Evolutionary conservation across 306 rosid genomes (phyloP).

Genomic region (Lithocarpus polystachyus): DNA sequence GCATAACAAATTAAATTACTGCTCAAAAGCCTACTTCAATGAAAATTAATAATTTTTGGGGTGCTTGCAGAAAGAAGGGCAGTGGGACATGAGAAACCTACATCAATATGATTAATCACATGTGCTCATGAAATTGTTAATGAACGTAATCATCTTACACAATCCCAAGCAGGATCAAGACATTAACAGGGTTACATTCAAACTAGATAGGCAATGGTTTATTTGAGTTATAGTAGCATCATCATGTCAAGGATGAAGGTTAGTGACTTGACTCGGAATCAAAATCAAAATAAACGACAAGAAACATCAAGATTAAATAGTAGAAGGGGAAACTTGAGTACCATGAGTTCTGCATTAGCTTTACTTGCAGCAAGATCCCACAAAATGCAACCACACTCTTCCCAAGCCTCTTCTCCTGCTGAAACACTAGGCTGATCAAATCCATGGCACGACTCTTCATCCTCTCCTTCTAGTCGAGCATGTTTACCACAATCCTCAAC

Average conservation of each 20-base stretch:
- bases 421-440: constrained; percentile 14
- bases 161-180: background rate
- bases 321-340: constrained; percentile 22
- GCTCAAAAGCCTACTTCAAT: background rate
- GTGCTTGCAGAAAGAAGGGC: background rate
- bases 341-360: constrained; percentile 92
- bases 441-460: constrained; percentile 7
- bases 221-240: background rate
- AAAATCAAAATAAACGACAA: background rate
- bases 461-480: constrained; percentile 24
- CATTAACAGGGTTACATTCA: background rate
- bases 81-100: background rate
- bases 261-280: background rate
- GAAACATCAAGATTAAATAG: background rate
- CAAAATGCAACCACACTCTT: constrained; percentile 79
- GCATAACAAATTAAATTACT: background rate
- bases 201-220: background rate
- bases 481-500: constrained; percentile 34
- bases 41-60: background rate
- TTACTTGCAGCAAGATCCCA: constrained; percentile 89
- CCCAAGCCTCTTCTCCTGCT: constrained; percentile 57
- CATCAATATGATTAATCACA: background rate
- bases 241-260: background rate
- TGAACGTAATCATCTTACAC: background rate
- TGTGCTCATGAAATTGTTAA: background rate